These are phyloP conservation scores for Xylaria cubensis DNA, from an alignment of 495 filamentous ascomycete species.

Conservation along the genomic window DNA sequence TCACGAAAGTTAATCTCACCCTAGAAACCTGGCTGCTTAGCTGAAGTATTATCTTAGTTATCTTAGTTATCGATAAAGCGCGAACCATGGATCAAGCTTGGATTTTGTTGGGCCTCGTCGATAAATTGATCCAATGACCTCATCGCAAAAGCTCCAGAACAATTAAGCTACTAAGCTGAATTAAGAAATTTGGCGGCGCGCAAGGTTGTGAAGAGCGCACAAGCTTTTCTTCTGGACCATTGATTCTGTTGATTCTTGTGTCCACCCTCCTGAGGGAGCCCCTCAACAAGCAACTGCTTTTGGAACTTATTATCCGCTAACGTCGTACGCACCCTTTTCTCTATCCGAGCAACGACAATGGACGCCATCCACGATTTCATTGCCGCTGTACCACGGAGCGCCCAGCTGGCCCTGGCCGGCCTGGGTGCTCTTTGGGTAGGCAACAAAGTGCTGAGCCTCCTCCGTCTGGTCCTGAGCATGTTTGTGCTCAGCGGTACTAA, in stretches of 20 bases:
- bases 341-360: constrained; percentile 36
- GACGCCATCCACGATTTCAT: constrained; percentile 45
- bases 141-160: constrained; percentile 16
- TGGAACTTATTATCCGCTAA: neutral
- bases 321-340: neutral
- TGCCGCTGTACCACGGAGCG: constrained; percentile 44
- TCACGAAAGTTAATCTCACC: neutral
- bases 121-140: constrained; percentile 17
- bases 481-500: constrained; percentile 74
- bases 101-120: constrained; percentile 11
- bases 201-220: neutral
- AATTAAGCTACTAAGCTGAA: constrained; percentile 1
- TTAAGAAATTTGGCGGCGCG: neutral
- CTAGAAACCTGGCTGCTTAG: neutral
- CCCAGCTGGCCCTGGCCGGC: constrained; percentile 49
- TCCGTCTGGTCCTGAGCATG: constrained; percentile 70
- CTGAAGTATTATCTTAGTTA: neutral
- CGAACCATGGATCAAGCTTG: neutral
- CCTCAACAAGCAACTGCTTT: neutral
- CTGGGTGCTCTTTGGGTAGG: constrained; percentile 67
- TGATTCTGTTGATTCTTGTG: neutral
- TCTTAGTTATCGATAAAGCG: constrained; percentile 6
- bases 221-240: neutral
- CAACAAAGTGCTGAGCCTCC: constrained; percentile 63
- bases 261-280: neutral